Evolutionary conservation across 2,329 filamentous ascomycete species (phyloP), one percentile per base, ranked within the genome.

Genomic region (Colletotrichum salicis): DNA sequence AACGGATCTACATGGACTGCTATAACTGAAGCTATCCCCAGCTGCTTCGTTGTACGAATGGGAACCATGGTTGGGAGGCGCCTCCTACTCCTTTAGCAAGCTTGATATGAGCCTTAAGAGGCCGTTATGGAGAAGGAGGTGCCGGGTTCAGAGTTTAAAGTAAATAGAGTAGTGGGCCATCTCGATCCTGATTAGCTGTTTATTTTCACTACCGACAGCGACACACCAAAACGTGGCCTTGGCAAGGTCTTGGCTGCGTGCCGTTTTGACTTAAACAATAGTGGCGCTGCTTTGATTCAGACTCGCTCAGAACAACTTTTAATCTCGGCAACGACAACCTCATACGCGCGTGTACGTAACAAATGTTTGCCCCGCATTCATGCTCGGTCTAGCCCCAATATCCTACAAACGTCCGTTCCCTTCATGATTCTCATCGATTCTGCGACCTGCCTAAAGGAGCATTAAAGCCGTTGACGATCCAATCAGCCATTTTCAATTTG

Each of bases 131-230:
- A 19, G 33, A 15, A 35, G 13, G 22, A 64, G 24, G 29, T 55
- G 45, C 48, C 24, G 15, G 33, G 45, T 27, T 67, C 58, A 51
- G 65, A 63, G 65, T 67, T 67, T 67, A 31, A 33, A 45, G 61
- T 67, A 65, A 65, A 65, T 66, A 62, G 33, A 55, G 64, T 67
- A 62, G 64, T 62, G 64, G 64, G 57, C 35, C 58, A 33, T 19
- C 24, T 55, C 51, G 57, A 27, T 57, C 41, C 48, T 67, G 57
- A 56, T 67, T 67, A 41, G 64, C 48, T 55, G 64, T 67, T 62
- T 56, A 62, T 51, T 55, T 56, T 61, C 57, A 67, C 57, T 35
- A 37, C 56, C 64, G 41, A n/a, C 19, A 1, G 45, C 31, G 45
- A 45, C 51, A 57, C 35, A 52, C 35, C 27, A 48, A 41, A 56